Evolutionary conservation across 306 rosid species (phyloP).

Genomic region (Canavalia gladiata): DNA sequence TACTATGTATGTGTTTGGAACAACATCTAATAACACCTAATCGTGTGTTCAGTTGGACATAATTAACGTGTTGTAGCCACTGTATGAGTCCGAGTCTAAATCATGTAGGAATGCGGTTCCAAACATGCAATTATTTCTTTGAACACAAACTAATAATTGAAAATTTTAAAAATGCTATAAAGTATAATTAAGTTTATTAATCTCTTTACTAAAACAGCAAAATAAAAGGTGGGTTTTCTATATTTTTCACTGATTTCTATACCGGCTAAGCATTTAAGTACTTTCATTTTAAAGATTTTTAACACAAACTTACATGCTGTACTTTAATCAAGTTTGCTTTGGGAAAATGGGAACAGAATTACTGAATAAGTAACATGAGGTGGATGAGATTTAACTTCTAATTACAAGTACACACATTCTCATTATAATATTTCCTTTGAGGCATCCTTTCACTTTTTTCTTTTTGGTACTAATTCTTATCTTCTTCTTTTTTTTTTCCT

Average conservation of each 20-base stretch:
- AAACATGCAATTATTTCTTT: not conserved
- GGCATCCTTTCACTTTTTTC: slow-evolving; percentile 40
- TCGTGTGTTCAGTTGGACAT: no score
- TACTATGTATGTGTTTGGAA: no score
- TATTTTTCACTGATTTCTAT: no score
- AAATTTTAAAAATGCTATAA: no score
- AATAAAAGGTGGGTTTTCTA: no score
- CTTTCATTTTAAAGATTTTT: not conserved
- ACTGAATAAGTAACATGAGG: slow-evolving; percentile 3
- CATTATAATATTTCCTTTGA: slow-evolving; percentile 50
- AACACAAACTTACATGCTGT: not conserved
- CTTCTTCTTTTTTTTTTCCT: slow-evolving; percentile 37
- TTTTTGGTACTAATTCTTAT: slow-evolving; percentile 51
- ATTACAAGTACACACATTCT: slow-evolving; percentile 44
- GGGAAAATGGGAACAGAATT: slow-evolving; percentile 32
- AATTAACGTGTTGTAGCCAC: no score
- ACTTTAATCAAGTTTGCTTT: slow-evolving; percentile 1
- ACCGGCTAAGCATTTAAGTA: no score
- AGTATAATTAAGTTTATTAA: not conserved
- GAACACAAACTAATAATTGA: no score
- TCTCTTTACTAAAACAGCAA: not conserved
- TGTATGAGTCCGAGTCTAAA: no score
- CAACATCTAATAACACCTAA: no score
- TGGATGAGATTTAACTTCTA: slow-evolving; percentile 4
- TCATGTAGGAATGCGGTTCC: no score